Evolutionary conservation across 495 filamentous ascomycete genomes (phyloP).

Genomic region (Penicillium chermesinum): DNA sequence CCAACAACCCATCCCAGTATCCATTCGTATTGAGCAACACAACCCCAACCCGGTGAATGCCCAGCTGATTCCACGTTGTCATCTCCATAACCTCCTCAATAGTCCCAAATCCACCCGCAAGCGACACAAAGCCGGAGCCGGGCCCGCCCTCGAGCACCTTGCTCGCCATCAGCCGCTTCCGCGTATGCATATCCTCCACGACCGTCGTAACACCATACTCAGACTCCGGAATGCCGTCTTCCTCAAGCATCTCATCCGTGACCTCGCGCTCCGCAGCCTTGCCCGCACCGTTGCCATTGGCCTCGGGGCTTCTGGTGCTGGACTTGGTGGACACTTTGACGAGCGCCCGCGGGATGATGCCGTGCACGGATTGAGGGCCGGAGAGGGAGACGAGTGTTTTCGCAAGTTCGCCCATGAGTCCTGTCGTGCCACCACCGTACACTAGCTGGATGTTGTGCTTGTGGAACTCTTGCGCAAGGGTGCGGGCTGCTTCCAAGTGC

Average conservation of each 20-base stretch:
- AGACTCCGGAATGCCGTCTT: conserved; percentile 54
- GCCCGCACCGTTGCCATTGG: conserved; percentile 14
- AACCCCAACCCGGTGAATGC: conserved; percentile 80
- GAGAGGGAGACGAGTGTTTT: conserved; percentile 79
- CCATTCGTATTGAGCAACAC: conserved; percentile 81
- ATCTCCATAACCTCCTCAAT: conserved; percentile 97
- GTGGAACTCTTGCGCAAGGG: conserved; percentile 71
- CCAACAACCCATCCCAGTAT: conserved; percentile 81
- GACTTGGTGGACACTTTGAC: conserved; percentile 66
- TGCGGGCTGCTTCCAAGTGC: conserved; percentile 68
- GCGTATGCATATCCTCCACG: conserved; percentile 90
- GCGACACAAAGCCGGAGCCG: conserved; percentile 82
- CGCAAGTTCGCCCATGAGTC: conserved; percentile 91
- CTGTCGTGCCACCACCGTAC: conserved; percentile 91
- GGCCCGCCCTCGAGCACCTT: conserved; percentile 76
- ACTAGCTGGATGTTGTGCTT: conserved; percentile 71
- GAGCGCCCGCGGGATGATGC: conserved; percentile 83
- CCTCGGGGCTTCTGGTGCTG: conserved; percentile 39
- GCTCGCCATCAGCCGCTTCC: conserved; percentile 86
- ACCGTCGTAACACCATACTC: conserved; percentile 81
- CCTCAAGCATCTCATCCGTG: conserved; percentile 21
- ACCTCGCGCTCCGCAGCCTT: conserved; percentile 38
- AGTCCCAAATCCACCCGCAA: conserved; percentile 89
- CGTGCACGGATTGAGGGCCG: conserved; percentile 80
- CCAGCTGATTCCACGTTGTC: conserved; percentile 95